phyloP scores from a whole-genome alignment of 441 rosid genomes.

The Aleurites moluccanus region DNA sequence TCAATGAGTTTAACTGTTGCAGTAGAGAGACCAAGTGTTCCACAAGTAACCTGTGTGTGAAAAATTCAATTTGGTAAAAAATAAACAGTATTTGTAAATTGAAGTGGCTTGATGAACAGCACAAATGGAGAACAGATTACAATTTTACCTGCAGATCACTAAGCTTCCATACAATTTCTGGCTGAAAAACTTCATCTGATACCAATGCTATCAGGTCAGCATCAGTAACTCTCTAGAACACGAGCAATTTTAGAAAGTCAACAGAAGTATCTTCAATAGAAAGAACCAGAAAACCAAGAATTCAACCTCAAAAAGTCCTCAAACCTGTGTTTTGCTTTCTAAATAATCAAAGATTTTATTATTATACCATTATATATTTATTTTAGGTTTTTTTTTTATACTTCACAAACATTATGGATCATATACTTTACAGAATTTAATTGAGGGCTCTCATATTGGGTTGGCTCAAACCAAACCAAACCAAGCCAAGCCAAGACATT shows the following conservation, averaged over 20 bases:
- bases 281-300: neutral
- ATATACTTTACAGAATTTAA: neutral
- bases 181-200: constrained; percentile 96
- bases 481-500: neutral
- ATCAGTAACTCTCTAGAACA: constrained; percentile 76
- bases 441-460: neutral
- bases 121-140: neutral
- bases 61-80: constrained; percentile 37
- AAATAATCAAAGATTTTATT: neutral
- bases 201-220: constrained; percentile 87
- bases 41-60: constrained; percentile 80
- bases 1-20: constrained; percentile 82
- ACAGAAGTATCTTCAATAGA: constrained; percentile 18
- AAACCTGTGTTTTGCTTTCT: neutral
- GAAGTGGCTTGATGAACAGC: constrained; percentile 4
- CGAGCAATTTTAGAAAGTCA: constrained; percentile 28
- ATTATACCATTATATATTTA: neutral
- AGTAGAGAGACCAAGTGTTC: constrained; percentile 87
- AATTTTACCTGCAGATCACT: constrained; percentile 70
- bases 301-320: neutral
- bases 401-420: neutral
- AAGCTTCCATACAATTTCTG: constrained; percentile 83
- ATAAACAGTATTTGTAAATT: neutral
- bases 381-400: neutral
- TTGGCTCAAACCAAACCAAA: neutral